These are phyloP conservation scores for Rhizopus stolonifer DNA, from an alignment of 371 early-diverging fungal species.

Conservation along the genomic window DNA sequence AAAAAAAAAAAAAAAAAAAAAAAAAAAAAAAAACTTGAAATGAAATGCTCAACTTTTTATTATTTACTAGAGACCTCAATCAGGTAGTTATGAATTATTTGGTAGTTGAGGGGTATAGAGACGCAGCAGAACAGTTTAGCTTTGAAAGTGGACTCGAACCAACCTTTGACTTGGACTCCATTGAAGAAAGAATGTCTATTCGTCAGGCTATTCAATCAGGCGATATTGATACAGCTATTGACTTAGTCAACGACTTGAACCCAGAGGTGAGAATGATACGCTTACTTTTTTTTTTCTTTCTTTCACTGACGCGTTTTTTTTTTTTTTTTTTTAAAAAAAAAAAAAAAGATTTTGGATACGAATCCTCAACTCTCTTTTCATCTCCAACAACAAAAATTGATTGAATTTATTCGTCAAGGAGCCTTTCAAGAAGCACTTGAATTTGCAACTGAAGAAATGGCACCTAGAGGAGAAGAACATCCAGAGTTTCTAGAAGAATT, in stretches of 20 bases:
- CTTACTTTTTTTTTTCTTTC: neutral
- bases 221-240: constrained; percentile 89
- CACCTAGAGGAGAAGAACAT: constrained; percentile 93
- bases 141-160: constrained; percentile 80
- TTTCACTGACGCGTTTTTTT: neutral
- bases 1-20: too few relatives aligned
- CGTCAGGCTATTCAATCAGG: constrained; percentile 90
- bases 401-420: constrained; percentile 88
- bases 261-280: constrained; percentile 73
- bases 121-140: constrained; percentile 95
- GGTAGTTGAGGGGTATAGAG: constrained; percentile 97
- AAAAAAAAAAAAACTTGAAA: too few relatives aligned
- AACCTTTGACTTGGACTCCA: constrained; percentile 78
- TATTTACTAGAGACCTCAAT: constrained; percentile 76
- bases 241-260: constrained; percentile 93
- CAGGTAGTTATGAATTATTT: constrained; percentile 97
- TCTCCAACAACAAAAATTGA: constrained; percentile 93
- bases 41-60: neutral
- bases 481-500: constrained; percentile 92
- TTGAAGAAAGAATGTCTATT: constrained; percentile 93
- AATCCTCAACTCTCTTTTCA: constrained; percentile 94
- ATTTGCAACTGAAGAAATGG: constrained; percentile 97
- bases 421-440: constrained; percentile 80
- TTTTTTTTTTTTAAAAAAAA: neutral
- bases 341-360: constrained; percentile 83